A percentile compares a stretch with the other conserved stretches of the same genome.
Evolutionary conservation across 768 basidiomycete species (phyloP).

Genomic region (Kwoniella dejecticola): DNA sequence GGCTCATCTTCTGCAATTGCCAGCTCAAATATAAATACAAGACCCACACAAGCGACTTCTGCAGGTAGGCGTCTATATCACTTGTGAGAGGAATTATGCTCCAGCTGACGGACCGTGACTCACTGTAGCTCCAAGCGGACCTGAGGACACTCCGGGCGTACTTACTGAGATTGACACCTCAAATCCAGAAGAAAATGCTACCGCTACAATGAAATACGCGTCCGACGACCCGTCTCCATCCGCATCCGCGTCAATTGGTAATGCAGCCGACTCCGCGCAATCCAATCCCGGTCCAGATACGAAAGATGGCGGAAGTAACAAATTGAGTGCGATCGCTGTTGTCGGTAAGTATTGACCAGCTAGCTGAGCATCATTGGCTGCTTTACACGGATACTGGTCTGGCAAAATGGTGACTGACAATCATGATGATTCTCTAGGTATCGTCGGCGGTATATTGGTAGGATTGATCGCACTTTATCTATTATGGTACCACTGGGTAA

Average conservation of each 20-base stretch:
- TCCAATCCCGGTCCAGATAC: constrained; percentile 4
- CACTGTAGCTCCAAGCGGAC: too few relatives aligned
- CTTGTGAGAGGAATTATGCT: too few relatives aligned
- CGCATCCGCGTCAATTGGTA: not conserved
- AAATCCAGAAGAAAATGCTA: not conserved
- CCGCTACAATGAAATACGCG: not conserved
- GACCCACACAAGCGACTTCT: too few relatives aligned
- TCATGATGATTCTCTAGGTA: not conserved
- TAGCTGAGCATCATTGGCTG: too few relatives aligned
- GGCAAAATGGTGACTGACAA: not conserved
- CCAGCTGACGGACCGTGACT: too few relatives aligned
- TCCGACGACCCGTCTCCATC: not conserved
- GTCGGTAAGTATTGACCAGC: constrained; percentile 24
- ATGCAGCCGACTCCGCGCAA: not conserved
- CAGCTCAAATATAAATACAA: too few relatives aligned
- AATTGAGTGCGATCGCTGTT: constrained; percentile 17
- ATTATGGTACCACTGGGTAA: constrained; percentile 23
- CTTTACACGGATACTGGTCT: too few relatives aligned
- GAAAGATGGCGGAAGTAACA: constrained; percentile 4
- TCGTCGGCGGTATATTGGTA: constrained; percentile 20
- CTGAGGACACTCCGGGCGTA: not conserved
- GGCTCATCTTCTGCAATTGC: not conserved
- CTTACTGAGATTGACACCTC: not conserved
- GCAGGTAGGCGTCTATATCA: too few relatives aligned
- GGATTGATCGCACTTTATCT: constrained; percentile 14